These are phyloP conservation scores for Pseudogymnoascus sp. DNA, from an alignment of 2,329 filamentous ascomycete genomes.

Conservation along the genomic window DNA sequence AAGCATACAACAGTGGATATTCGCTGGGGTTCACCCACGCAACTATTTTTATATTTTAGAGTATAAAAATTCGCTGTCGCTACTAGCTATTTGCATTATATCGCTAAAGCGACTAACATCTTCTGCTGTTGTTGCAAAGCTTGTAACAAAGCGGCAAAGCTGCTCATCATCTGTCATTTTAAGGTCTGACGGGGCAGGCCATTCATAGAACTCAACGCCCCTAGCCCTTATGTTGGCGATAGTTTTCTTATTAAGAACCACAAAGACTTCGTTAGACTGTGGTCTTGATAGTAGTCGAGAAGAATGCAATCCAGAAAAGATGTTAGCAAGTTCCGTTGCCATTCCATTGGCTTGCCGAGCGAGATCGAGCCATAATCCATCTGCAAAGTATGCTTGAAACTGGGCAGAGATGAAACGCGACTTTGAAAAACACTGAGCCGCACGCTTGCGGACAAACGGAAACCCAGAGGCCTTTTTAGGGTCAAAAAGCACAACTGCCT, in stretches of 20 bases:
- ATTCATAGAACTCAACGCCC: neutral
- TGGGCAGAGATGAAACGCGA: neutral
- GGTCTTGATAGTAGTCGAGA: neutral
- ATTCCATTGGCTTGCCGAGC: neutral
- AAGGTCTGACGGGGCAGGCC: neutral
- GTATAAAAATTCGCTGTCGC: neutral
- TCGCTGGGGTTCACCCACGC: too few relatives aligned
- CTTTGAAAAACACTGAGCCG: neutral
- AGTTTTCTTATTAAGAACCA: neutral
- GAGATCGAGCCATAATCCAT: neutral
- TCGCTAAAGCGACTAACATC: neutral
- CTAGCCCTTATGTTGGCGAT: neutral
- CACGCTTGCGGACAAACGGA: conserved; percentile 1
- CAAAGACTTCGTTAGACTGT: neutral
- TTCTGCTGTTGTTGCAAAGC: neutral
- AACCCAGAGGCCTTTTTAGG: neutral
- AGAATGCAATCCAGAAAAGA: neutral
- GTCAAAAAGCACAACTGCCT: neutral
- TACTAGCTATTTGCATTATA: neutral
- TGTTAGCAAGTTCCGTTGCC: neutral
- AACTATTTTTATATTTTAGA: neutral
- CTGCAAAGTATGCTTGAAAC: neutral
- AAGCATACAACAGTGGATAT: too few relatives aligned
- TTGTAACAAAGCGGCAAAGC: conserved; percentile 1
- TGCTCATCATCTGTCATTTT: neutral